Percentiles rank a stretch among this genome's conserved stretches.
phyloP scores from a whole-genome alignment of 2,329 filamentous ascomycete genomes.

The Aspergillus uvarum region DNA sequence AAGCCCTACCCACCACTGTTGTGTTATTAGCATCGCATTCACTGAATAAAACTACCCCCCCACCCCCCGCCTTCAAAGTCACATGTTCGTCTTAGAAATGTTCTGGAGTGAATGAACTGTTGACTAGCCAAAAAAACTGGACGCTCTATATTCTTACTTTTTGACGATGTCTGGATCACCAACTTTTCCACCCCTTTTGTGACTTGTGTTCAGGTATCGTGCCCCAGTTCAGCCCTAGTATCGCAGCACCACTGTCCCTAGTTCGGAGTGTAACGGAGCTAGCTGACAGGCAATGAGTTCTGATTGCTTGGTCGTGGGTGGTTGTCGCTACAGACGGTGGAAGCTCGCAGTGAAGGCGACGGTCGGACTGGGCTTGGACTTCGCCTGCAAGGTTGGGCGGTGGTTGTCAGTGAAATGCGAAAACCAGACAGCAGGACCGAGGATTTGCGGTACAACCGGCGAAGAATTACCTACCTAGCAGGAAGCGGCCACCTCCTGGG shows the following conservation, averaged over 20 bases:
- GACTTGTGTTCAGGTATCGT: background rate
- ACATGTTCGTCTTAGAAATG: background rate
- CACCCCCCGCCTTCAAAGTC: background rate
- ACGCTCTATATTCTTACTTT: background rate
- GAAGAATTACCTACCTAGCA: background rate
- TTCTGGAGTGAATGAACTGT: background rate
- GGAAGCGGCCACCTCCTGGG: background rate
- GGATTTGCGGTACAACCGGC: background rate
- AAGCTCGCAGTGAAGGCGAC: no score
- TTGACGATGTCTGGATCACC: background rate
- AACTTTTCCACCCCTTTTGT: background rate
- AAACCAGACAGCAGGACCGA: background rate
- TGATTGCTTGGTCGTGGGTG: no score
- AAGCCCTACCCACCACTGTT: conserved; percentile 22
- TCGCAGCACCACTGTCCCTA: background rate
- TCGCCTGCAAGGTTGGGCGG: background rate
- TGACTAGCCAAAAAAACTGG: background rate
- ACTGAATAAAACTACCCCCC: background rate
- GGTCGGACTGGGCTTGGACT: background rate
- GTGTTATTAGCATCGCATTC: conserved; percentile 11
- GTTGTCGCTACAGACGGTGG: no score
- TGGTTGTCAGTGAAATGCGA: background rate
- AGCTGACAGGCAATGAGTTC: background rate
- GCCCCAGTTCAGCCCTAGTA: background rate
- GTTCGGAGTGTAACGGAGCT: background rate